Evolutionary conservation across 345 rosid genomes (phyloP).

Genomic region (Populus tremula): DNA sequence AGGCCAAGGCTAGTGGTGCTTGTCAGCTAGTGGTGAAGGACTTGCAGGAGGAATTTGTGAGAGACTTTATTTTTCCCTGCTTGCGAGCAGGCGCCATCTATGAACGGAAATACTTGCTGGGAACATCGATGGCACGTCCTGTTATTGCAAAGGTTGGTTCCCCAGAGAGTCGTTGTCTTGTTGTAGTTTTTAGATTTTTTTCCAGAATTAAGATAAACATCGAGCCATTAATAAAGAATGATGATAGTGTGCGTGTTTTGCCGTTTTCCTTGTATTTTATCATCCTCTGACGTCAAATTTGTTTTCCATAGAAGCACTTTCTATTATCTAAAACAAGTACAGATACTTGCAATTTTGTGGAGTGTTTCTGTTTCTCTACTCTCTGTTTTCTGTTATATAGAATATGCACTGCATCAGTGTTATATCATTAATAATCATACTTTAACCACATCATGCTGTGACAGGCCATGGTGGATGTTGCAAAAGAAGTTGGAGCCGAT

Average conservation of each 20-base stretch:
- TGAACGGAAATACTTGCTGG: slow-evolving; percentile 88
- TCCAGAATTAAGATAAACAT: background rate
- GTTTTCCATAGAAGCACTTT: background rate
- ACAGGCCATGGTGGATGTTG: slow-evolving; percentile 99
- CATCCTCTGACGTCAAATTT: background rate
- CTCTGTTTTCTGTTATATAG: background rate
- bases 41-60: slow-evolving; percentile 85
- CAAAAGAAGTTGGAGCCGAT: slow-evolving; percentile 96
- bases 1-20: slow-evolving; percentile 97
- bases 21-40: slow-evolving; percentile 90
- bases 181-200: slow-evolving; percentile 1
- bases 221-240: background rate
- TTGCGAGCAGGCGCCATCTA: slow-evolving; percentile 91
- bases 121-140: slow-evolving; percentile 99
- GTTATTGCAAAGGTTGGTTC: slow-evolving; percentile 83
- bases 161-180: background rate
- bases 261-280: background rate
- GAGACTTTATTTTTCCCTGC: slow-evolving; percentile 82
- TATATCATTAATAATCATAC: background rate
- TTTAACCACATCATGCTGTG: background rate
- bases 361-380: background rate
- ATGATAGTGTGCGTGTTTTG: background rate
- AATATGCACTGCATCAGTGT: background rate
- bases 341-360: background rate
- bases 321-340: background rate